Base-by-base conservation (phyloP, 139 green algal species). In the Prasinococcaceae sp. region DNA sequence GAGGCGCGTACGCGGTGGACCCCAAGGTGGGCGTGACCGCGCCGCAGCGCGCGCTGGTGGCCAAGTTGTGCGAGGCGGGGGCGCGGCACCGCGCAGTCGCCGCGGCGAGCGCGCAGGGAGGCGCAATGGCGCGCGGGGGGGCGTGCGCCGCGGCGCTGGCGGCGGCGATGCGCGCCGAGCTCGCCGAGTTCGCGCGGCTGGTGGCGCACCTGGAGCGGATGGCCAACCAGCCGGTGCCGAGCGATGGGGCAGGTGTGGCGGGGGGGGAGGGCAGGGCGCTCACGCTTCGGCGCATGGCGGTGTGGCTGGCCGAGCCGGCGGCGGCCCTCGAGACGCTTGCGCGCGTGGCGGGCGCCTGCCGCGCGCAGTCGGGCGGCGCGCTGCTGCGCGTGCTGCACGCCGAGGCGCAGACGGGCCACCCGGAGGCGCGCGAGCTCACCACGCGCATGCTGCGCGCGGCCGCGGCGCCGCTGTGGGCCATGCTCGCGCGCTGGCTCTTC, bases 171-270 rank as follows among this genome's bases (percentile, higher is more conserved):
- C 56, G 68, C 6, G 41, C 49, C 0, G 82, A 96, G 69, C 49
- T 93, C 23, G 48, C 57, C 19, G 75, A 83, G 44, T 89, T 83
- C 38, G 93, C 88, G 69, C 70, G 77, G 22, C 60, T 95, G 4
- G 69, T 96, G 60, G 85, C 87, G 14, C 70, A 89, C 46, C 65
- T 96, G 50, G 79, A 95, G 63, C 51, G 57, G 8, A 80, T 89
- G 55, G 48, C 69, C 33, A 61, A 65, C 19, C 47, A 35, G 14
- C 42, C 48, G 16, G 38, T 54, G 37, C 23, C 22, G 27, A 29
- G 30, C 9, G 17, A 24, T 8, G 6, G 27, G 30, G 51, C 33
- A 3, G 40, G 23, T 6, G 26, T 30, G 9, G 3, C 29, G 28
- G 43, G 33, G 12, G 2, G 43, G 29, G 8, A 19, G 19, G 45